Evolutionary conservation across 345 rosid species (phyloP).

Genomic region (Populus davidiana): DNA sequence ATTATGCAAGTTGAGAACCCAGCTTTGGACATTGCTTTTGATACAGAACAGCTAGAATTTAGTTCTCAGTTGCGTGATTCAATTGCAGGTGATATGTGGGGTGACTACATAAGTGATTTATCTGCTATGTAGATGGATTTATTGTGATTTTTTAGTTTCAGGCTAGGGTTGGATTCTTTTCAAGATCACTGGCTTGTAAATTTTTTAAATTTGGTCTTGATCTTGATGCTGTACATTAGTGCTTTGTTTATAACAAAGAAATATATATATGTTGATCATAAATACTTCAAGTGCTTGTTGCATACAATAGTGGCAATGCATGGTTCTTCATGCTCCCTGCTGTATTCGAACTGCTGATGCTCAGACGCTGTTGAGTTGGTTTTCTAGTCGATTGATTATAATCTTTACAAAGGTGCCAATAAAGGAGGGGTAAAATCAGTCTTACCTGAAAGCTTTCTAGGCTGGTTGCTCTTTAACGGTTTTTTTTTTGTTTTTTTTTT

Average conservation of each 20-base stretch:
- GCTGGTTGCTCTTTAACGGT: neutral
- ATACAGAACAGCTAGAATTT: slow-evolving; percentile 38
- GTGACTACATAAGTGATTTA: slow-evolving; percentile 50
- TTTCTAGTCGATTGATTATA: neutral
- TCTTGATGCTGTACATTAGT: slow-evolving; percentile 27
- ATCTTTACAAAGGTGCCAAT: neutral
- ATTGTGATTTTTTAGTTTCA: slow-evolving; percentile 17
- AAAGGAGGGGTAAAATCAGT: neutral
- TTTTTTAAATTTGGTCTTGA: slow-evolving; percentile 20
- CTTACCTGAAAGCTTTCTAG: neutral
- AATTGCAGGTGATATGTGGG: slow-evolving; percentile 65
- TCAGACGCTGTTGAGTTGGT: neutral
- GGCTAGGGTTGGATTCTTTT: slow-evolving; percentile 22
- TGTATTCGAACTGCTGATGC: neutral
- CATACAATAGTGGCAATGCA: neutral
- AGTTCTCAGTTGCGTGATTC: slow-evolving; percentile 61
- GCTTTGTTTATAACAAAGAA: slow-evolving; percentile 26
- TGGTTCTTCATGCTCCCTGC: neutral
- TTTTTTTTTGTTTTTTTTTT: neutral
- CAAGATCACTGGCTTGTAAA: slow-evolving; percentile 18
- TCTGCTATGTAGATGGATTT: slow-evolving; percentile 39
- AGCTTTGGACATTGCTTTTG: slow-evolving; percentile 37
- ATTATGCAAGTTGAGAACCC: slow-evolving; percentile 32
- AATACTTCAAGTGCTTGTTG: neutral
- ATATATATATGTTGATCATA: slow-evolving; percentile 2